phyloP scores from a whole-genome alignment of 1,284 basidiomycete genomes.

The Ceratobasidium sp. region DNA sequence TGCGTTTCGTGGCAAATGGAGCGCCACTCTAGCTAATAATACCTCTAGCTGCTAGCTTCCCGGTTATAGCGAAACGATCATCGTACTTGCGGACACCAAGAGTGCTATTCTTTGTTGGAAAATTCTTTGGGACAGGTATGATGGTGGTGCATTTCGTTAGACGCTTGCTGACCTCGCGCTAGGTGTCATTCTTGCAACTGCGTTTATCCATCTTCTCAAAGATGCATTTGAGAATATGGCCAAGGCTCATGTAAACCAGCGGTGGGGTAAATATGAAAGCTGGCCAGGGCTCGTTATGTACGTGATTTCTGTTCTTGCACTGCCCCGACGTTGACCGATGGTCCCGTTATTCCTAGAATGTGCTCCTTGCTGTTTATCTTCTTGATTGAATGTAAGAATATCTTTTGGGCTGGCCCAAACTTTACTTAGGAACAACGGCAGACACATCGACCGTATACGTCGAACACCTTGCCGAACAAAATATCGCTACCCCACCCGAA shows the following conservation, averaged over 20 bases:
- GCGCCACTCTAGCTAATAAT: not conserved
- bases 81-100: slow-evolving; percentile 70
- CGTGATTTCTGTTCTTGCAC: slow-evolving; percentile 53
- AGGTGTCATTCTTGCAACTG: slow-evolving; percentile 83
- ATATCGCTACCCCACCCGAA: slow-evolving; percentile 4
- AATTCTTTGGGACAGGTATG: slow-evolving; percentile 81
- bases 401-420: slow-evolving; percentile 39
- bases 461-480: slow-evolving; percentile 57
- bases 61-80: slow-evolving; percentile 68
- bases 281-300: slow-evolving; percentile 79
- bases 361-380: slow-evolving; percentile 75
- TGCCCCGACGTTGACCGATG: slow-evolving; percentile 34
- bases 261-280: slow-evolving; percentile 60
- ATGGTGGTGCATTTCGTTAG: not conserved
- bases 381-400: slow-evolving; percentile 75
- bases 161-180: slow-evolving; percentile 23
- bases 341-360: slow-evolving; percentile 60
- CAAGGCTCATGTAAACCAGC: slow-evolving; percentile 58
- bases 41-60: slow-evolving; percentile 73
- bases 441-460: slow-evolving; percentile 79
- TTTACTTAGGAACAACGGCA: slow-evolving; percentile 52
- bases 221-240: slow-evolving; percentile 74
- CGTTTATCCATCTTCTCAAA: slow-evolving; percentile 80
- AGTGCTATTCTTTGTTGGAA: slow-evolving; percentile 79
- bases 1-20: slow-evolving; percentile 48